phyloP scores from a whole-genome alignment of 257 asterid species.

The Plantago elongata region DNA sequence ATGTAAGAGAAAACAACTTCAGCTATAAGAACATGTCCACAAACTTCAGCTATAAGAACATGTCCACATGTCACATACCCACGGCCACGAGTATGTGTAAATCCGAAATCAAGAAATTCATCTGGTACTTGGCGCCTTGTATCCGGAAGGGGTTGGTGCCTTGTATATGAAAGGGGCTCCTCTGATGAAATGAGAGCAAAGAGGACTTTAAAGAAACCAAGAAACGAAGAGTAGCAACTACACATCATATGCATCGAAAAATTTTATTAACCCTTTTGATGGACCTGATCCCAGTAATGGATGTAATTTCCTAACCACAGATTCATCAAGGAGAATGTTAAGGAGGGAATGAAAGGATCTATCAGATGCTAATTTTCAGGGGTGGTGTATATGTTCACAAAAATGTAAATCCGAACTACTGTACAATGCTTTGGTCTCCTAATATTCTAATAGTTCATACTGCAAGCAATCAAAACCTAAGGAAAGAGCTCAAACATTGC shows the following conservation, averaged over 20 bases:
- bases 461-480: background rate
- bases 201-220: background rate
- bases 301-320: background rate
- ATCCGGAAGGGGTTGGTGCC: constrained; percentile 30
- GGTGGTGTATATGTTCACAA: too few species aligned
- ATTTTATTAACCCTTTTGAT: constrained; percentile 13
- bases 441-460: background rate
- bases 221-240: constrained; percentile 4
- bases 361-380: too few species aligned
- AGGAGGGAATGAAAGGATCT: constrained; percentile 6
- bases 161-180: constrained; percentile 21
- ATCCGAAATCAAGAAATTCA: constrained; percentile 24
- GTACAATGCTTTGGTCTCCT: background rate
- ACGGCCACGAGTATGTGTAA: constrained; percentile 42
- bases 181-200: constrained; percentile 30
- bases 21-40: constrained; percentile 1
- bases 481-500: background rate
- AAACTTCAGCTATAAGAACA: background rate
- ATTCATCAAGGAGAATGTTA: constrained; percentile 6
- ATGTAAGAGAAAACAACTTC: constrained; percentile 9
- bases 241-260: constrained; percentile 3
- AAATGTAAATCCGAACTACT: background rate
- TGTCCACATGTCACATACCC: constrained; percentile 35
- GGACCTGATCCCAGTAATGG: background rate
- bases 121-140: constrained; percentile 28